phyloP scores from a whole-genome alignment of 2,329 filamentous ascomycete species.

The Metarhizium brunneum region DNA sequence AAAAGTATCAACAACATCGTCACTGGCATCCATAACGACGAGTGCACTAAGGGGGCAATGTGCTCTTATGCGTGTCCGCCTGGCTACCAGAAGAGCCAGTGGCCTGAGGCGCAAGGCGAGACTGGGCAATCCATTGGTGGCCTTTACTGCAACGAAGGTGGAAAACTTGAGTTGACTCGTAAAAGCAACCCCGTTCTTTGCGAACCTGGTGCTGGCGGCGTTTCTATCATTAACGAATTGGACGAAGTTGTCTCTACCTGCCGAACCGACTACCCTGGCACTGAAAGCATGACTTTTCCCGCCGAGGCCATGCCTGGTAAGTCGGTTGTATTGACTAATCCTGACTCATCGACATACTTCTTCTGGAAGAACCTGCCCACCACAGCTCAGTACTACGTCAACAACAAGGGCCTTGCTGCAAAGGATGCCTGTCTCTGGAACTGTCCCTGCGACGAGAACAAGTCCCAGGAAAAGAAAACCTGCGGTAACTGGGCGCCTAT shows the following conservation, averaged over 20 bases:
- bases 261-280: slow-evolving; percentile 94
- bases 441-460: slow-evolving; percentile 28
- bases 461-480: slow-evolving; percentile 24
- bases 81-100: slow-evolving; percentile 89
- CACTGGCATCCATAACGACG: slow-evolving; percentile 54
- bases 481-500: slow-evolving; percentile 81
- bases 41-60: slow-evolving; percentile 56
- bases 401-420: slow-evolving; percentile 61
- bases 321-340: slow-evolving; percentile 61
- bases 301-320: slow-evolving; percentile 52
- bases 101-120: slow-evolving; percentile 67
- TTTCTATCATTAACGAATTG: slow-evolving; percentile 70
- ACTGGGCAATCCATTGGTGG: slow-evolving; percentile 84
- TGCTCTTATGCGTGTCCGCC: slow-evolving; percentile 92
- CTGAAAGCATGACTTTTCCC: slow-evolving; percentile 79
- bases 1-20: slow-evolving; percentile 37
- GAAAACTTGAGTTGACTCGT: slow-evolving; percentile 72
- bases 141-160: slow-evolving; percentile 63
- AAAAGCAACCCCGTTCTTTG: slow-evolving; percentile 61
- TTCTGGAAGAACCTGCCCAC: slow-evolving; percentile 65
- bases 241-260: slow-evolving; percentile 61
- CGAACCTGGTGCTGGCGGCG: slow-evolving; percentile 57
- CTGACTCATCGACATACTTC: slow-evolving; percentile 65
- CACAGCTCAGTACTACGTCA: slow-evolving; percentile 94
- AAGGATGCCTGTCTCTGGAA: slow-evolving; percentile 70